Evolutionary conservation across 1,139 yeast genomes (phyloP), one percentile per base, ranked within the genome.

Genomic region (Pichia sp.): DNA sequence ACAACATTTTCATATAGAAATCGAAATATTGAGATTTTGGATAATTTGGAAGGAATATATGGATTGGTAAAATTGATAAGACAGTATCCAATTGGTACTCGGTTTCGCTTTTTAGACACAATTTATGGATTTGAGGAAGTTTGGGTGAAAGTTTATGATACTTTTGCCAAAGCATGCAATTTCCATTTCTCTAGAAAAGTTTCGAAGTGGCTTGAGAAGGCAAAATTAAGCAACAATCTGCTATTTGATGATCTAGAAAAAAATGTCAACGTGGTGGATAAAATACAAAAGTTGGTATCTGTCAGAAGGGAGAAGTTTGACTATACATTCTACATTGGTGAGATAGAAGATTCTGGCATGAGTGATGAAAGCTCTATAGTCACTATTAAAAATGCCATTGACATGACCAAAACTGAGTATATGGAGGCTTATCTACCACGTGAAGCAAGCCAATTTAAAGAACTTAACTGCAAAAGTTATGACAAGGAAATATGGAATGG

Each of bases 71-170:
- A 50, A 9, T 27, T 38, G 2, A 60, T 63, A 20, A 27, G 40
- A 2, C 1, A 6, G 20, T 63, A 61, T 43, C 64, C 64, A 0
- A 16, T 33, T 1, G 59, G 61, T 4, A 59, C 62, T 1, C 31
- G 40, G 5, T 63, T 61, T 33, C 20, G 40, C 8, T 50, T 63
- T 17, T 12, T 34, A 2, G 58, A 61, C 45, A 46, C 49, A 12
- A 48, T 38, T 3, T 52, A 55, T 17, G 63, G 61, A 17, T 63
- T 57, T 51, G 64, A 60, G 52, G 59, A 59, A 17, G 58, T 61
- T 42, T 63, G 64, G 61, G n/a, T 36, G 14, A 53, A 54, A 38
- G 3, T 7, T 20, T 24, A 12, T n/a, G 42, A 42, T 14, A 16
- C 8, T 30, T 51, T 55, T 16, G 20, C 5, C 5, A 17, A 36